phyloP scores from a whole-genome alignment of 805 yeast genomes.

The Tetrapisispora taiwanensis region DNA sequence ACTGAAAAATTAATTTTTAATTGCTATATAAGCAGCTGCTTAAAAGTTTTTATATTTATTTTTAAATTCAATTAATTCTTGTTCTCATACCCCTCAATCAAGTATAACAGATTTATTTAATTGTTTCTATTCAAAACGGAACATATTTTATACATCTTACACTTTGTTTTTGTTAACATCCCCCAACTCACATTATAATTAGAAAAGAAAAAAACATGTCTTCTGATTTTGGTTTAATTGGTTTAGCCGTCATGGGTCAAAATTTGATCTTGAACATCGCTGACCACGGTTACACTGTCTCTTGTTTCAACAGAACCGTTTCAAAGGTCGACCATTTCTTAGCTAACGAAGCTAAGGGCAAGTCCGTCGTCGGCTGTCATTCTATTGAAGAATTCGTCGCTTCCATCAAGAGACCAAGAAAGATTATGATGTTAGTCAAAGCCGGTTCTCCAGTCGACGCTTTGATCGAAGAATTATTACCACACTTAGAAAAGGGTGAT shows the following conservation, averaged over 20 bases:
- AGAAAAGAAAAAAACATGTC: slow-evolving; percentile 9
- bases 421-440: slow-evolving; percentile 86
- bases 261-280: slow-evolving; percentile 95
- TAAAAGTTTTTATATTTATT: too few relatives aligned
- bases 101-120: too few relatives aligned
- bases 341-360: slow-evolving; percentile 93
- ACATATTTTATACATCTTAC: too few relatives aligned
- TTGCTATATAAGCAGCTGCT: too few relatives aligned
- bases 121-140: too few relatives aligned
- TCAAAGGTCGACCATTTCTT: slow-evolving; percentile 91
- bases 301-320: slow-evolving; percentile 96
- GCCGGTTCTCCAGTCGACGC: slow-evolving; percentile 94
- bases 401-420: slow-evolving; percentile 93
- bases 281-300: slow-evolving; percentile 96
- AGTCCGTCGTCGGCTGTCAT: slow-evolving; percentile 90
- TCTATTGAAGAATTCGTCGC: slow-evolving; percentile 80
- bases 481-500: slow-evolving; percentile 90
- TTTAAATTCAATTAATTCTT: too few relatives aligned
- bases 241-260: slow-evolving; percentile 99
- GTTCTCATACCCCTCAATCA: too few relatives aligned
- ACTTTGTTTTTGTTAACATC: not conserved
- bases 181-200: not conserved
- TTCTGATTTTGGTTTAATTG: slow-evolving; percentile 96
- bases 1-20: too few relatives aligned
- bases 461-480: slow-evolving; percentile 79